Evolutionary conservation across 495 filamentous ascomycete species (phyloP), one percentile per base, ranked within the genome.

Genomic region (Aspergillus egyptiacus): DNA sequence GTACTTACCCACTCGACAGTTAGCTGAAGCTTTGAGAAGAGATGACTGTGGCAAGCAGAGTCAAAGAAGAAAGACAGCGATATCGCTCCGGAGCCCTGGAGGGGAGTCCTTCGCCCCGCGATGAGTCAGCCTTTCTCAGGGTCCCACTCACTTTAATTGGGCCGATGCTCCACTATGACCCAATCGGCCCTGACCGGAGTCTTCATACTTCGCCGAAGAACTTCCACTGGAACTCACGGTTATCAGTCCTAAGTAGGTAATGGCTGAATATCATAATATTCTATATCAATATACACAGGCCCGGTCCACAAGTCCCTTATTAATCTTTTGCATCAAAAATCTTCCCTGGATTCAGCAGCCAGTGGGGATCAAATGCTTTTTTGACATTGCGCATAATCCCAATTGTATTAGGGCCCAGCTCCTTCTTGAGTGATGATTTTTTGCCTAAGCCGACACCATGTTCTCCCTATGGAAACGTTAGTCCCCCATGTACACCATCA

Each of bases 341-440:
- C 68, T 95, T 94, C 4, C 87, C 89, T 2, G 89, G 89, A 53
- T 95, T 95, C 80, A 96, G 77, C 35, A 95, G 80, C 87, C 90
- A 94, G 34, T 83, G 62, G 1, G 91, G 91, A 72, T 96, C 91
- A 41, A 96, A 68, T n/a, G 87, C 80, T 1, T 68, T 60, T 70
- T 95, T 95, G 64, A 96, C 82, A 50, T 75, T 79, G 59, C 82
- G 84, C 91, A 96, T 96, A 17, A 93, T 82, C 17, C 75, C 81
- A 38, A 96, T 75, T 0, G 89, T 94, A 28, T 84, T 85, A 8
- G 73, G 65, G 0, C 90, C 89, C n/a, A 96, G 78, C 62, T 96
- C 91, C 62, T 85, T 82, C 32, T 85, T 62, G 39, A 96, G 72
- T 0, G 75, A 83, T 27, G 80, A 80, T 66, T 93, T 95, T 70